Conservation (phyloP, 2,329 filamentous ascomycete species). For the Dothideomycetes sp. region DNA sequence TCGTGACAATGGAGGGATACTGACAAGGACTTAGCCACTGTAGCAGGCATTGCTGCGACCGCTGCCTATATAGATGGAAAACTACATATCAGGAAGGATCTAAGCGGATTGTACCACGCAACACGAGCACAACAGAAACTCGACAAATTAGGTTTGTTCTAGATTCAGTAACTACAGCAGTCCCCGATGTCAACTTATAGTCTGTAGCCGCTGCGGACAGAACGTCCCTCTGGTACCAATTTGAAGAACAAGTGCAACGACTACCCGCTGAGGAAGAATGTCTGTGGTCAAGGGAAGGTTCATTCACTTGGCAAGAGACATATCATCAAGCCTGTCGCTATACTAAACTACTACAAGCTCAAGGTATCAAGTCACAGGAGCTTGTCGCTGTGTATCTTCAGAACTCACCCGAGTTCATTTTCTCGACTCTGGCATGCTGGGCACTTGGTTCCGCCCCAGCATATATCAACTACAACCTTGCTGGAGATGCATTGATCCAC, state of each 20-base stretch:
- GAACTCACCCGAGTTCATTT: conserved; percentile 25
- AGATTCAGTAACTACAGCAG: too few relatives aligned
- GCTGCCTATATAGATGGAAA: conserved; percentile 59
- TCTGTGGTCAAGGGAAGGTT: conserved; percentile 56
- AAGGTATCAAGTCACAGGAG: conserved; percentile 22
- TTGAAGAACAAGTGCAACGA: conserved; percentile 40
- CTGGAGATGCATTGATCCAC: conserved; percentile 22
- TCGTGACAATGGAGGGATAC: too few relatives aligned
- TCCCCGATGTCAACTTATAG: too few relatives aligned
- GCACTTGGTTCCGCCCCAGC: conserved; percentile 21
- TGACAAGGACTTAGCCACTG: too few relatives aligned
- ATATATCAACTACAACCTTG: conserved; percentile 25
- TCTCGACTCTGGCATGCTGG: conserved; percentile 17
- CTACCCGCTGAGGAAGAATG: conserved; percentile 32
- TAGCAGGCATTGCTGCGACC: conserved; percentile 20
- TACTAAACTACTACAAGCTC: conserved; percentile 47
- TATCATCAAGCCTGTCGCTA: conserved; percentile 49
- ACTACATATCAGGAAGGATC: conserved; percentile 54
- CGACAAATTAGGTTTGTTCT: conserved; percentile 35
- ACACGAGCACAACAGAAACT: conserved; percentile 34
- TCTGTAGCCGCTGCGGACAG: conserved; percentile 36
- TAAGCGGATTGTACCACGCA: conserved; percentile 34
- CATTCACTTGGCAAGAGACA: conserved; percentile 48
- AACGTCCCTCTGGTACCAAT: conserved; percentile 53
- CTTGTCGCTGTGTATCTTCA: conserved; percentile 22